Evolutionary conservation across 805 yeast genomes (phyloP).

Genomic region (Tetrapisispora fleetii): DNA sequence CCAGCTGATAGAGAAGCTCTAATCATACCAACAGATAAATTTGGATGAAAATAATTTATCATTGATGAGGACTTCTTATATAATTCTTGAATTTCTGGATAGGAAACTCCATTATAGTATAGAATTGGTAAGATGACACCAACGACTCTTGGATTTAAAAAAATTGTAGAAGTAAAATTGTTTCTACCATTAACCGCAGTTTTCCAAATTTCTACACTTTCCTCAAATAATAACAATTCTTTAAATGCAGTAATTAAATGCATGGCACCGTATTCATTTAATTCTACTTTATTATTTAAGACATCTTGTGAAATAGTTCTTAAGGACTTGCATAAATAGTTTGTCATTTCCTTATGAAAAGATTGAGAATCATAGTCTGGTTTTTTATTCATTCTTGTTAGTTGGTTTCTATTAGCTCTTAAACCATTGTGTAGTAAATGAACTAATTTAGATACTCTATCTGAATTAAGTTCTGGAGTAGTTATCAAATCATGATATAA

Average conservation of each 20-base stretch:
- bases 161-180: constrained; percentile 23
- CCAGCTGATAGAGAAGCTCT: constrained; percentile 54
- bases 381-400: constrained; percentile 41
- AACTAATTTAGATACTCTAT: constrained; percentile 36
- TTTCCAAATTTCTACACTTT: constrained; percentile 60
- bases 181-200: constrained; percentile 20
- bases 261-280: constrained; percentile 42
- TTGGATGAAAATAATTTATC: constrained; percentile 24
- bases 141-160: constrained; percentile 51
- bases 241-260: constrained; percentile 44
- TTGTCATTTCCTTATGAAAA: constrained; percentile 39
- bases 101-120: constrained; percentile 43
- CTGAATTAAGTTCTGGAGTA: constrained; percentile 35
- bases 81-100: constrained; percentile 46
- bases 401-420: constrained; percentile 41
- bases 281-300: constrained; percentile 30
- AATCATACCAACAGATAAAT: constrained; percentile 56
- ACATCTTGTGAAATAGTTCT: constrained; percentile 40
- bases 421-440: constrained; percentile 43
- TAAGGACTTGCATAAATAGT: constrained; percentile 36
- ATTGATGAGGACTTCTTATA: constrained; percentile 33
- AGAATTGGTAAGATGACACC: constrained; percentile 60
- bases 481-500: constrained; percentile 36
- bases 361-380: constrained; percentile 49
- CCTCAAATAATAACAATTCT: constrained; percentile 47